These are phyloP conservation scores for Aspergillus coremiiformis DNA, from an alignment of 495 filamentous ascomycete genomes.

Conservation along the genomic window DNA sequence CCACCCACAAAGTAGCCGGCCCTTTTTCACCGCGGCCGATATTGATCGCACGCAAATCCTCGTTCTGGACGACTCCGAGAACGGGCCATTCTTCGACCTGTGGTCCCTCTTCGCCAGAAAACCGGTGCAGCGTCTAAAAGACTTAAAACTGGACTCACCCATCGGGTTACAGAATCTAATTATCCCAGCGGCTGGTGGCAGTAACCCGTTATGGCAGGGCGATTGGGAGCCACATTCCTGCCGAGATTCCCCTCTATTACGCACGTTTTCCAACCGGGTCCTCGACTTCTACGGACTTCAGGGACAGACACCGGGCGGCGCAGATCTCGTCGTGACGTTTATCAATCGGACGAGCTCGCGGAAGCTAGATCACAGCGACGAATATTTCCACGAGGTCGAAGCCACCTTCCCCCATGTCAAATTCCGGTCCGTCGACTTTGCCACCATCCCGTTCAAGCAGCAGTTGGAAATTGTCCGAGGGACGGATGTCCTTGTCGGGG, in stretches of 20 bases:
- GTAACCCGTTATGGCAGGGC: slow-evolving; percentile 33
- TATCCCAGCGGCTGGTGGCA: slow-evolving; percentile 29
- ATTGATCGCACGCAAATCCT: slow-evolving; percentile 25
- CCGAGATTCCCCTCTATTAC: slow-evolving; percentile 18
- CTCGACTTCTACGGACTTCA: slow-evolving; percentile 17
- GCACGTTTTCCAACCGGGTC: slow-evolving; percentile 25
- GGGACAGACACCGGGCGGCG: slow-evolving; percentile 4
- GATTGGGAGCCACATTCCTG: slow-evolving; percentile 25
- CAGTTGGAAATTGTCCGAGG: slow-evolving; percentile 25
- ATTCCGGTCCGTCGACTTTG: slow-evolving; percentile 32
- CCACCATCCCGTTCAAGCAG: slow-evolving; percentile 21
- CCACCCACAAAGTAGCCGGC: neutral
- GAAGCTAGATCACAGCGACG: slow-evolving; percentile 19
- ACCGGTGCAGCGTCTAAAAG: slow-evolving; percentile 17
- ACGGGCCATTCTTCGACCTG: slow-evolving; percentile 29
- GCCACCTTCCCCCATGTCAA: slow-evolving; percentile 17
- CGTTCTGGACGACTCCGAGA: slow-evolving; percentile 25
- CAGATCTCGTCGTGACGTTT: slow-evolving; percentile 23
- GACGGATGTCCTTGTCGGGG: slow-evolving; percentile 33
- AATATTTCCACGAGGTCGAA: slow-evolving; percentile 19
- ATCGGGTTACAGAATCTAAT: slow-evolving; percentile 22
- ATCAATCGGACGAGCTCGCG: slow-evolving; percentile 27
- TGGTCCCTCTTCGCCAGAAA: slow-evolving; percentile 27
- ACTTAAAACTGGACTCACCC: slow-evolving; percentile 11
- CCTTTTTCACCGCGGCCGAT: slow-evolving; percentile 16